Base-by-base conservation (phyloP, 495 filamentous ascomycete genomes). In the Lophiotrema nucula region DNA sequence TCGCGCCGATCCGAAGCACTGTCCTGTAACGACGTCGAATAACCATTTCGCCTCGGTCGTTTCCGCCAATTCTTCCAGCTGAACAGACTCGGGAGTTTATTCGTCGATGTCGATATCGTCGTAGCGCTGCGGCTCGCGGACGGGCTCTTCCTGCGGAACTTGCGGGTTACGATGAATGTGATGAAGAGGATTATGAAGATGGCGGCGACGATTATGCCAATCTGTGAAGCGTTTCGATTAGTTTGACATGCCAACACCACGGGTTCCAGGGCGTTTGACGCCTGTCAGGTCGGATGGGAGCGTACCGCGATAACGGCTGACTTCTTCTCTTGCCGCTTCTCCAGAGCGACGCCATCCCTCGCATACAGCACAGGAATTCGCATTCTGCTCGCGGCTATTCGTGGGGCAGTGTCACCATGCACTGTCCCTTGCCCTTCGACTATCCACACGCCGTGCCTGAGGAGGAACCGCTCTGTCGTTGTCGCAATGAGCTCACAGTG, bases 61-160 rank as follows among this genome's bases (percentile, higher is more conserved):
- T 45, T 47, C 28, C 54, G 53, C 64, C 64, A 66, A 13, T 47
- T 58, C 22, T 53, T 56, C 24, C 19, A 51, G 24, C 26, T 41
- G 28, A 52, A 59, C 15, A 56, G 44, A 10, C 24, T 27, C n/a
- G 64, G 58, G 31, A 62, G 53, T 42, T 62, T 62, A 15, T 33
- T 33, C 3, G 39, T 6, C 19, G 41, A 35, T 73, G 70, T 0
- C 78, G 80, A 6, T 6, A 8, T 35, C 8, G 31, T 8, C 8
- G 31, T 35, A 8, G 8, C n/a, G n/a, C n/a, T n/a, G n/a, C n/a
- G n/a, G n/a, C 31, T 8, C 8, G 31, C 8, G 8, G 31, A 35
- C 8, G 31, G 69, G 76, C 80, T 16, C 81, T 82, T 35, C 80
- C 74, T 37, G 73, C 77, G 51, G 79, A 64, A 58, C 71, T 69